These are phyloP conservation scores for Umbilicus rupestris DNA, from an alignment of 164 flowering plant species.

Conservation along the genomic window DNA sequence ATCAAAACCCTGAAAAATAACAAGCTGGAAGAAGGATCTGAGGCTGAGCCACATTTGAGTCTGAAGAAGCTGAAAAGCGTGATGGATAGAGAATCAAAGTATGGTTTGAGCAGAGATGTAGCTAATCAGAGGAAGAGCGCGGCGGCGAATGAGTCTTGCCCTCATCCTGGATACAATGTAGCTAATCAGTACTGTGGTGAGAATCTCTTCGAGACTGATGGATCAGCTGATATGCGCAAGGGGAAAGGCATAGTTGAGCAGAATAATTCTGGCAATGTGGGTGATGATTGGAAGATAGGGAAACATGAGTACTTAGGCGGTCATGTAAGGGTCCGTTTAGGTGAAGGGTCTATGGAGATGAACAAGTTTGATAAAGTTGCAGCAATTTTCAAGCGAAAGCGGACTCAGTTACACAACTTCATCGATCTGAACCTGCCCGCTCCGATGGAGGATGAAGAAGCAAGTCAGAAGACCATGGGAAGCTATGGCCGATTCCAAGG, in stretches of 20 bases:
- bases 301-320: constrained; percentile 69
- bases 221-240: not conserved
- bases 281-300: constrained; percentile 22
- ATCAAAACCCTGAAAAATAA: constrained; percentile 11
- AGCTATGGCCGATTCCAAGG: not conserved
- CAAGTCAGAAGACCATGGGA: not conserved
- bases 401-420: constrained; percentile 20
- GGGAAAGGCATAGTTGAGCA: not conserved
- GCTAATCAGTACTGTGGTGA: constrained; percentile 4
- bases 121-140: constrained; percentile 7
- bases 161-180: constrained; percentile 15
- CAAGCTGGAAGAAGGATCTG: constrained; percentile 14
- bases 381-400: constrained; percentile 19
- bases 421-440: constrained; percentile 70
- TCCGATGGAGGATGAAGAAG: constrained; percentile 37
- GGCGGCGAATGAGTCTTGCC: not conserved
- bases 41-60: constrained; percentile 19
- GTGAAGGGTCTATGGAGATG: constrained; percentile 23
- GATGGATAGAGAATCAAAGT: constrained; percentile 9
- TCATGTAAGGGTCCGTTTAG: constrained; percentile 59
- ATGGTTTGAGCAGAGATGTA: constrained; percentile 16
- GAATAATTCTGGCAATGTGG: not conserved
- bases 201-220: not conserved
- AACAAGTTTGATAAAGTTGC: constrained; percentile 15
- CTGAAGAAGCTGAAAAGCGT: constrained; percentile 2